Evolutionary conservation across 805 yeast species (phyloP), one percentile per base, ranked within the genome.

Genomic region (Saccharomycopsis sp.): DNA sequence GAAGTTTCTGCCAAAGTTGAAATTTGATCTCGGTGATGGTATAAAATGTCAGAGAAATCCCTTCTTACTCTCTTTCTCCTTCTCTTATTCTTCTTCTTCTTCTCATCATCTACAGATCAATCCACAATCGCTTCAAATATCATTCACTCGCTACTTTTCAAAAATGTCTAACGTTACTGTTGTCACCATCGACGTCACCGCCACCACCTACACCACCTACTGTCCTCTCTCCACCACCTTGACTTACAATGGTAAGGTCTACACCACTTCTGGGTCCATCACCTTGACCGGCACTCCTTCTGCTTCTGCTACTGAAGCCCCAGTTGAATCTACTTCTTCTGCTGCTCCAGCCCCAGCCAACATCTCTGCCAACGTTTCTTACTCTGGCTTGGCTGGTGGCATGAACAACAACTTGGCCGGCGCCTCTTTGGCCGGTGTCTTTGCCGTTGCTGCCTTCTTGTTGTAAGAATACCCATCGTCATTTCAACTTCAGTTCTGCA

Each of bases 141-240:
- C 40, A 29, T 27, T 30, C 46, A 32, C 19, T 42, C 42, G 35
- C 35, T 38, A 37, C 15, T 15, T 23, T 10, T 18, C 21, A 4
- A 38, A 31, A 38, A 43, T 39, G 36, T 43, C 47, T 34, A 35
- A 42, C 45, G 36, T 38, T 20, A 35, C 45, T 12, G n/a, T 21
- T 18, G 23, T 34, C 34, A 43, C 47, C 32, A 12, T 23, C 9
- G 23, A 17, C 22, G 10, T 26, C 25, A 23, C 34, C n/a, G 8
- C 20, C 38, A 43, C 47, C 33, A 13, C 29, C 15, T 43, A 23
- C 41, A 43, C 47, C 34, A 43, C 44, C 23, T 43, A 39, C 41
- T 43, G 43, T 29, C 47, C 47, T 18, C 30, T 43, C n/a, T 19
- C 40, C 12, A 36, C 47, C 36, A 39, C 43, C 35, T 43, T 43